Base-by-base conservation (phyloP, 1,139 yeast species). In the Suhomyces ambrosiae region DNA sequence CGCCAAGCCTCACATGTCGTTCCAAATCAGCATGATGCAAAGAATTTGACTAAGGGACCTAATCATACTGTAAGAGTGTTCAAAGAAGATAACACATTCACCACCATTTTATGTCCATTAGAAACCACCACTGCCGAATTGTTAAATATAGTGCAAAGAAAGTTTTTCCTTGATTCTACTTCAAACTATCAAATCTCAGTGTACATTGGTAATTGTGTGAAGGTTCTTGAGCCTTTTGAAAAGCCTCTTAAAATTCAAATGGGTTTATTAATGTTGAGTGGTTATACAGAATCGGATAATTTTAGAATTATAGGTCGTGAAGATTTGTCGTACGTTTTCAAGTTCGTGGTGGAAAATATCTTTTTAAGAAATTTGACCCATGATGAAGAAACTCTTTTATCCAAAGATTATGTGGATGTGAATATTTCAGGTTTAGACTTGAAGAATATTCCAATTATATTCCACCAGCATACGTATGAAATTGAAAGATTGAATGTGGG, bases 401-500 rank as follows among this genome's bases (percentile, higher is more conserved):
- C 81, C 27, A 77, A 79, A 45, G 84, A 85, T 56, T 82, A 83
- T 46, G 82, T 83, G 11, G 81, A 84, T 55, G 95, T 88, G 9
- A 80, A 86, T 53, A 71, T 90, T 41, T 78, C 82, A 27, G 79
- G 86, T 33, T 76, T 86, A 67, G 84, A 86, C 49, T 68, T 89
- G 42, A 88, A 87, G 46, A 87, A 88, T 21, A 85, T 90, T 11
- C 97, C 97, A 0, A 85, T 87, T 38, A 75, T 84, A 27, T 79
- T 89, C 51, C 90, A 84, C 53, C 86, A 82, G 48, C 88, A 82
- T 47, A 86, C 96, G 1, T 76, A 83, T 41, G 94, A 87, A 48
- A 86, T 90, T 42, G 88, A 84, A 49, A 76, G 82, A 48, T 71
- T 90, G 46, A 92, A 90, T 58, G 90, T 88, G 11, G 86, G 95